These are phyloP conservation scores for Syzygium grande DNA, from an alignment of 345 rosid genomes.

Conservation along the genomic window DNA sequence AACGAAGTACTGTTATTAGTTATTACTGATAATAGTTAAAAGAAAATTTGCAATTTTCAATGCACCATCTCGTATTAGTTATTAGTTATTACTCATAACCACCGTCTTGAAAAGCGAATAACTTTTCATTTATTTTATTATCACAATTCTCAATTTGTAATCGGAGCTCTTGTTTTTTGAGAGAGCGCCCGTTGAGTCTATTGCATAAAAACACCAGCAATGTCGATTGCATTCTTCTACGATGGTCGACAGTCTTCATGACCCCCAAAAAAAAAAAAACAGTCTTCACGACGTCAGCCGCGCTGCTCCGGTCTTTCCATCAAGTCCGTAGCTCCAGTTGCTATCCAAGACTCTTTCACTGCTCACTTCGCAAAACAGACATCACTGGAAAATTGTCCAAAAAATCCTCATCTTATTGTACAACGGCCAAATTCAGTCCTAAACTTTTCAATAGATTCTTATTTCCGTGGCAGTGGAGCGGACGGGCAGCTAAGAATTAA, in stretches of 20 bases:
- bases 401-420: background rate
- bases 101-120: background rate
- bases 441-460: background rate
- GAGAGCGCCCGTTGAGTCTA: background rate
- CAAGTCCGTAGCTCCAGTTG: background rate
- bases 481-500: too few relatives aligned
- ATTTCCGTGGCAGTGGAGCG: too few relatives aligned
- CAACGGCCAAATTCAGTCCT: too few relatives aligned
- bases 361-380: background rate
- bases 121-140: background rate
- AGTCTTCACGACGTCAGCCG: background rate
- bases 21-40: background rate
- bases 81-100: background rate
- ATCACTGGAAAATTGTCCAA: background rate
- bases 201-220: background rate
- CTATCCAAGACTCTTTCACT: background rate
- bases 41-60: background rate
- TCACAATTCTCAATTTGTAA: background rate
- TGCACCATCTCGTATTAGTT: background rate
- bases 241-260: background rate
- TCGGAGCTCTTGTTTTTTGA: background rate
- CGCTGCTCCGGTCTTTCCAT: background rate
- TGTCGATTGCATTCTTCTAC: background rate
- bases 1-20: background rate
- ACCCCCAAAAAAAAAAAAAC: too few relatives aligned